Evolutionary conservation across 2,329 filamentous ascomycete genomes (phyloP), one percentile per base, ranked within the genome.

Genomic region (Hirsutella minnesotensis): DNA sequence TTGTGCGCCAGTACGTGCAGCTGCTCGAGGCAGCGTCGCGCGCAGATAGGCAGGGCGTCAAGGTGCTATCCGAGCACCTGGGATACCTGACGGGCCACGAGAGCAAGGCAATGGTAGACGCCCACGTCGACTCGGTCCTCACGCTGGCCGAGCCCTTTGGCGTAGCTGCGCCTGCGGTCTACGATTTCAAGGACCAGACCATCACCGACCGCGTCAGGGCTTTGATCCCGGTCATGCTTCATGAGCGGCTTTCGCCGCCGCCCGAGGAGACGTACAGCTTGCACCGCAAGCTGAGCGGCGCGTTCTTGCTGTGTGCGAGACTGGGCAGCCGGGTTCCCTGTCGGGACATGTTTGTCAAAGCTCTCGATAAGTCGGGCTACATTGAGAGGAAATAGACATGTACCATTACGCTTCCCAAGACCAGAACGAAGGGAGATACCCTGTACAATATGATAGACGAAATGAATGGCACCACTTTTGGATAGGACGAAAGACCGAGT

Each of bases 191-290:
- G 46, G 79, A 90, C 56, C 92, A 98, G 69, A 98, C 90, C 2
- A 96, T 98, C 52, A 98, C 92, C 1, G 89, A 96, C 56, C 75
- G 94, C 37, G 90, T 98, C 44, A 81, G 89, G 55, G 75, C 71
- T 3, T 72, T 94, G 42, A 96, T 98, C 51, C 92, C 92, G 15
- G 69, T 94, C 42, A 98, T 98, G 92, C 72, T 98, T 38, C 77
- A 78, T 44, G 92, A 98, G 68, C 69, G 92, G 30, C 66, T 98
- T 18, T 79, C 86, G 15, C 90, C 92, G 20, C 92, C 94, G 20
- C 92, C 92, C 0, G 94, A 98, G 66, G 92, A 98, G 70, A 98
- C 92, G 41, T 98, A 98, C 58, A 90, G 83, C 59, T 65, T 98
- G 55, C 92, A 98, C 63, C 77, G 92, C 47, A 98, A 98, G 67